Conservation (phyloP, 2,329 filamentous ascomycete species). For the Pseudocercospora pini-densiflorae region DNA sequence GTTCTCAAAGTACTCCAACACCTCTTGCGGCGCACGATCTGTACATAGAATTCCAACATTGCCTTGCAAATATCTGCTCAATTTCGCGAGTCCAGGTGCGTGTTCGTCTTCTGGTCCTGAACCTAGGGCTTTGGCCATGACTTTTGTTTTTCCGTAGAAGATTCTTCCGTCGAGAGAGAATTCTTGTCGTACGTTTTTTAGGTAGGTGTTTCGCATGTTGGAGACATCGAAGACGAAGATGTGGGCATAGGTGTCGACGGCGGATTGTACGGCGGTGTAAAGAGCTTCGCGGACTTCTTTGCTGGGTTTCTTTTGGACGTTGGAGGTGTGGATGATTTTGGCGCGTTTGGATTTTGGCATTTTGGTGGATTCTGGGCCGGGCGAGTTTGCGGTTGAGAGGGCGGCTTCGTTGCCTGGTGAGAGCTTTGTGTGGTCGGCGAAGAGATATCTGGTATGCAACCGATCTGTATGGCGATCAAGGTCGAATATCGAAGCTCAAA, state of each 20-base stretch:
- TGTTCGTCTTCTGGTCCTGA: constrained; percentile 72
- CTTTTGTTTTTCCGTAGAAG: constrained; percentile 99
- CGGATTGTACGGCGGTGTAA: constrained; percentile 85
- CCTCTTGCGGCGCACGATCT: constrained; percentile 69
- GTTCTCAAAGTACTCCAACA: constrained; percentile 73
- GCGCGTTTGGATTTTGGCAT: constrained; percentile 98
- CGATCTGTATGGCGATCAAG: background rate
- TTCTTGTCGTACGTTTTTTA: constrained; percentile 87
- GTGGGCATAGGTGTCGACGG: constrained; percentile 82
- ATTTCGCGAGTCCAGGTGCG: constrained; percentile 74
- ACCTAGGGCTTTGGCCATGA: constrained; percentile 95
- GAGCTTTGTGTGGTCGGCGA: no score
- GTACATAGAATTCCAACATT: constrained; percentile 92
- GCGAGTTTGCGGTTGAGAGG: background rate
- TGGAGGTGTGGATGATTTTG: constrained; percentile 85
- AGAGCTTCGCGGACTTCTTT: constrained; percentile 87
- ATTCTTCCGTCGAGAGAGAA: constrained; percentile 81
- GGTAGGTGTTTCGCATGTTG: constrained; percentile 97
- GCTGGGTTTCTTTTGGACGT: constrained; percentile 85
- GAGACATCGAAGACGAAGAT: constrained; percentile 93
- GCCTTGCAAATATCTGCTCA: constrained; percentile 73
- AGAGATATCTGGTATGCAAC: background rate
- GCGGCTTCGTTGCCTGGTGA: constrained; percentile 4
- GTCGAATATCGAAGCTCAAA: background rate
- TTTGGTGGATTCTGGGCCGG: constrained; percentile 38